A percentile compares a stretch with the other conserved stretches of the same genome.
These are phyloP conservation scores for Entophlyctis helioformis DNA, from an alignment of 192 early-diverging fungal species.

Conservation along the genomic window DNA sequence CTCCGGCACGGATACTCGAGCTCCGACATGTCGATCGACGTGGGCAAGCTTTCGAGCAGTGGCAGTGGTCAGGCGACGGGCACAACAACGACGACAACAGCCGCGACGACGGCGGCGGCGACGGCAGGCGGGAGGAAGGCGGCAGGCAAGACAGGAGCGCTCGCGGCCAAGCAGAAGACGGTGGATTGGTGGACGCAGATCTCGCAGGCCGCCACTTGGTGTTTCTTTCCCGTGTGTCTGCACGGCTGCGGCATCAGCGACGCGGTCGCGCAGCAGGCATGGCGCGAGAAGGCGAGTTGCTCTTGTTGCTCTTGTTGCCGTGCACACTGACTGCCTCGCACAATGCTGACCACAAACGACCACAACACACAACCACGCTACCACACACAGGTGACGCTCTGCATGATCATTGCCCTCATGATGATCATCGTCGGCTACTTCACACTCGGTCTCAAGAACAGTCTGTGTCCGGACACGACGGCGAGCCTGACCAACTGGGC, in stretches of 20 bases:
- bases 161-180: no score
- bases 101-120: not conserved
- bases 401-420: constrained; percentile 24
- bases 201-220: constrained; percentile 18
- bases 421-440: constrained; percentile 27
- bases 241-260: constrained; percentile 13
- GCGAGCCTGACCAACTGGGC: no score
- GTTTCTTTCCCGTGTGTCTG: constrained; percentile 13
- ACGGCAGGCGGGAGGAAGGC: no score
- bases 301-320: not conserved
- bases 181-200: constrained; percentile 19
- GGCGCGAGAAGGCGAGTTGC: constrained; percentile 21
- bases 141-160: no score
- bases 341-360: no score
- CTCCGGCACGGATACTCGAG: no score
- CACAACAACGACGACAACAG: not conserved
- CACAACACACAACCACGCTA: no score
- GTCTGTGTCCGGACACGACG: constrained; percentile 5
- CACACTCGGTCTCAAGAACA: constrained; percentile 25
- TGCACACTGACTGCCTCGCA: no score
- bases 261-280: constrained; percentile 24
- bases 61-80: not conserved
- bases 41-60: no score
- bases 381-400: constrained; percentile 18
- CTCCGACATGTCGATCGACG: no score